phyloP scores from a whole-genome alignment of 1,139 yeast genomes.

The Arxiozyma heterogenica region DNA sequence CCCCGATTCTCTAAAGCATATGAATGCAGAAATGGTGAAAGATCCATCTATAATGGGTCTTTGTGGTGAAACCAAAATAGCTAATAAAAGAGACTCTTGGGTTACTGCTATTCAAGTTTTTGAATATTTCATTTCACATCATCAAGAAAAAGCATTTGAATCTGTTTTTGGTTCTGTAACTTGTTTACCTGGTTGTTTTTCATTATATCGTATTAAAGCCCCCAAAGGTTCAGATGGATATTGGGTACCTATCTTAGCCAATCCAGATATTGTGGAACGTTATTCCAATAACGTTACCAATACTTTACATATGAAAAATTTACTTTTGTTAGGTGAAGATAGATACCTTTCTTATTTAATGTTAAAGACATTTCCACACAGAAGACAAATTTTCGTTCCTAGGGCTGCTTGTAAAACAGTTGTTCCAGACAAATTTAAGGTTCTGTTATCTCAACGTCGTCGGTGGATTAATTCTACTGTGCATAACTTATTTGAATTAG shows the following conservation, averaged over 20 bases:
- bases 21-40: conserved; percentile 86
- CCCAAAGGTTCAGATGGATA: conserved; percentile 86
- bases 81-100: conserved; percentile 81
- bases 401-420: conserved; percentile 94
- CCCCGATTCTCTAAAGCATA: conserved; percentile 85
- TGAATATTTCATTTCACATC: conserved; percentile 93
- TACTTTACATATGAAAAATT: conserved; percentile 82
- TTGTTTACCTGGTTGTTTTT: conserved; percentile 96
- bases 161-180: conserved; percentile 95
- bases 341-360: conserved; percentile 79
- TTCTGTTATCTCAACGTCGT: conserved; percentile 86
- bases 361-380: conserved; percentile 86
- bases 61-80: conserved; percentile 94
- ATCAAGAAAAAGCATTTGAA: conserved; percentile 93
- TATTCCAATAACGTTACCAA: conserved; percentile 84
- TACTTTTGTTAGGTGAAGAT: conserved; percentile 87
- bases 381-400: conserved; percentile 88
- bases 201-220: conserved; percentile 88
- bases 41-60: conserved; percentile 90
- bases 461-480: conserved; percentile 98
- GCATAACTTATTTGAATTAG: conserved; percentile 87
- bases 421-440: conserved; percentile 76
- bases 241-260: conserved; percentile 94
- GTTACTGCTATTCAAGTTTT: conserved; percentile 93
- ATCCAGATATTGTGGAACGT: conserved; percentile 93